Conservation (phyloP, 148 eudicot species). For the Cornus kousa region DNA sequence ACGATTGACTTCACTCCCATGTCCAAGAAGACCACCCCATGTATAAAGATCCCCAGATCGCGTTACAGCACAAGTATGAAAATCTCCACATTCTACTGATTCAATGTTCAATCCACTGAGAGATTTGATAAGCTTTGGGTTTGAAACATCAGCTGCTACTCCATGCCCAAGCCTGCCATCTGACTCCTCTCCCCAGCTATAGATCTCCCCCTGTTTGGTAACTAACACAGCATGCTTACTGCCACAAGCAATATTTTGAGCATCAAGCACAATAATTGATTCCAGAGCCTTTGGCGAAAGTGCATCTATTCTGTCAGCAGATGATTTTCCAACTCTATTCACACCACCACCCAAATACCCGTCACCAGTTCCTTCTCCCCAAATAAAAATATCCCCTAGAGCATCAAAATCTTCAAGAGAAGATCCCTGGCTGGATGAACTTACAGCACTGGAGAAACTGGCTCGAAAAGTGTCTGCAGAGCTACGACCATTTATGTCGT, state of each 20-base stretch:
- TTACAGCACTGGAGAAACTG: conserved; percentile 68
- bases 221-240: conserved; percentile 60
- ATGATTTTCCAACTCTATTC: conserved; percentile 29
- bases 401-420: conserved; percentile 57
- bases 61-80: conserved; percentile 69
- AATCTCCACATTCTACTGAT: conserved; percentile 70
- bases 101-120: conserved; percentile 46
- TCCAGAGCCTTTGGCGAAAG: conserved; percentile 56
- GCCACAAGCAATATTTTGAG: conserved; percentile 62
- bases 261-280: conserved; percentile 58
- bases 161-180: conserved; percentile 85
- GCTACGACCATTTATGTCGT: conserved; percentile 34
- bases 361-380: conserved; percentile 70
- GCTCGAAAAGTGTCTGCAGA: conserved; percentile 52
- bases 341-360: conserved; percentile 54
- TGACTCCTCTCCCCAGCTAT: conserved; percentile 74
- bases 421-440: conserved; percentile 71
- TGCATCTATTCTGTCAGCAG: conserved; percentile 35
- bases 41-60: conserved; percentile 65
- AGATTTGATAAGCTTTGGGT: conserved; percentile 58
- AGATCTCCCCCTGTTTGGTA: conserved; percentile 68
- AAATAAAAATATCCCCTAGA: conserved; percentile 56
- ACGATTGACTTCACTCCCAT: conserved; percentile 51
- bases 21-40: conserved; percentile 81
- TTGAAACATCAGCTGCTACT: conserved; percentile 50